Evolutionary conservation across 208 protist species (phyloP).

Genomic region (Crithidia bombi): DNA sequence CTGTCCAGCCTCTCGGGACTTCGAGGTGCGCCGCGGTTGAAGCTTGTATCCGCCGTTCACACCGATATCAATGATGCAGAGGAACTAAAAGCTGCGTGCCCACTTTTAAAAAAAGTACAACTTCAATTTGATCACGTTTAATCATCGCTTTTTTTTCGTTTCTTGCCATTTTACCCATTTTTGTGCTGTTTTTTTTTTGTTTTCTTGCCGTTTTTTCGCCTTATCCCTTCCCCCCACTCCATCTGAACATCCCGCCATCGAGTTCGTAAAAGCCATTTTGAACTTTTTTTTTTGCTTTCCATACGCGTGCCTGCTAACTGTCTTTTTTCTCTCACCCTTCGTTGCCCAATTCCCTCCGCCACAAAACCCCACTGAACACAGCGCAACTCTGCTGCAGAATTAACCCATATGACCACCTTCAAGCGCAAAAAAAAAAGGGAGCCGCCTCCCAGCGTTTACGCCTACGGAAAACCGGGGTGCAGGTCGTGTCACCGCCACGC

Average conservation of each 20-base stretch:
- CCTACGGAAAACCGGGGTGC: too few species aligned
- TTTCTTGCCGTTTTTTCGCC: not conserved
- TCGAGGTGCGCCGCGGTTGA: slow-evolving; percentile 1
- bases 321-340: not conserved
- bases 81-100: not conserved
- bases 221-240: not conserved
- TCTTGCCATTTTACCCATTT: not conserved
- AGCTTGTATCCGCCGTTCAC: not conserved
- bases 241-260: not conserved
- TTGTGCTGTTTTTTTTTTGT: not conserved
- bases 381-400: too few species aligned
- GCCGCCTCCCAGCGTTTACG: too few species aligned
- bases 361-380: too few species aligned
- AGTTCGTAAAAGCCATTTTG: not conserved
- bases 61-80: slow-evolving; percentile 13
- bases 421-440: too few species aligned
- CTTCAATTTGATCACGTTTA: too few species aligned
- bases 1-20: not conserved
- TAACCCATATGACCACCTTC: too few species aligned
- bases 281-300: not conserved
- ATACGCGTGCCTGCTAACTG: too few species aligned
- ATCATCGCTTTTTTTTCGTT: slow-evolving; percentile 3
- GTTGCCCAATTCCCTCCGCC: not conserved
- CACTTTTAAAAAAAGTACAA: not conserved
- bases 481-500: too few species aligned